These are phyloP conservation scores for Lasiodiplodia hormozganensis DNA, from an alignment of 2,329 filamentous ascomycete genomes.

Conservation along the genomic window DNA sequence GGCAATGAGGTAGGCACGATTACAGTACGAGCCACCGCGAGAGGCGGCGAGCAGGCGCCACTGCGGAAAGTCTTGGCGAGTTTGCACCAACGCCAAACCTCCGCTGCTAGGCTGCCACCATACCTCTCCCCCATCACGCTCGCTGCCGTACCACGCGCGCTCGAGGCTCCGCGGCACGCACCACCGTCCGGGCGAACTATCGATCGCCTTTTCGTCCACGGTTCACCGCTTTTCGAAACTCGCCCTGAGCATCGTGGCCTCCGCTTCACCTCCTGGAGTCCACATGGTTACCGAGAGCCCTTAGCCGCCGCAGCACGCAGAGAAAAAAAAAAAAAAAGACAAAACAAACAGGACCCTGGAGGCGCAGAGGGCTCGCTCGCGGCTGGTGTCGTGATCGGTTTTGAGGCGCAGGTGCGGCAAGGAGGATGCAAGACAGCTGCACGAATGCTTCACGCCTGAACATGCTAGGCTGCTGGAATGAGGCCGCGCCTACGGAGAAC, in stretches of 20 bases:
- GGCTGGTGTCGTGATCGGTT: neutral
- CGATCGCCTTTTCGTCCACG: neutral
- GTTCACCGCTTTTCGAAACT: neutral
- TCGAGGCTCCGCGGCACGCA: neutral
- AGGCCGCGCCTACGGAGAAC: neutral
- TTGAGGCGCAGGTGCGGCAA: constrained; percentile 17
- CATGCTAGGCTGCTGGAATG: neutral
- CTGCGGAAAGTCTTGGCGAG: constrained; percentile 1
- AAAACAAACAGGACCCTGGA: neutral
- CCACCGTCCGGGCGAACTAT: neutral
- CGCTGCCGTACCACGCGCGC: neutral
- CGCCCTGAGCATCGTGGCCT: neutral
- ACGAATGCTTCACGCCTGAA: constrained; percentile 9
- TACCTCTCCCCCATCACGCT: neutral
- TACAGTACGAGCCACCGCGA: constrained; percentile 15
- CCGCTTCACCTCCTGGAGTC: neutral
- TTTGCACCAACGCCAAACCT: neutral
- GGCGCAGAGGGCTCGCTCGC: neutral
- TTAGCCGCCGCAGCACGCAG: neutral
- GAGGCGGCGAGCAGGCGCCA: constrained; percentile 17
- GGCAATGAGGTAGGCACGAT: constrained; percentile 22
- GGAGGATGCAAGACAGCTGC: constrained; percentile 10
- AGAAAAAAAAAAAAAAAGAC: neutral
- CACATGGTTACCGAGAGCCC: neutral
- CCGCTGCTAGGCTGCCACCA: neutral